Conservation (phyloP, 768 basidiomycete species). For the Candolleomyces eurysporus region DNA sequence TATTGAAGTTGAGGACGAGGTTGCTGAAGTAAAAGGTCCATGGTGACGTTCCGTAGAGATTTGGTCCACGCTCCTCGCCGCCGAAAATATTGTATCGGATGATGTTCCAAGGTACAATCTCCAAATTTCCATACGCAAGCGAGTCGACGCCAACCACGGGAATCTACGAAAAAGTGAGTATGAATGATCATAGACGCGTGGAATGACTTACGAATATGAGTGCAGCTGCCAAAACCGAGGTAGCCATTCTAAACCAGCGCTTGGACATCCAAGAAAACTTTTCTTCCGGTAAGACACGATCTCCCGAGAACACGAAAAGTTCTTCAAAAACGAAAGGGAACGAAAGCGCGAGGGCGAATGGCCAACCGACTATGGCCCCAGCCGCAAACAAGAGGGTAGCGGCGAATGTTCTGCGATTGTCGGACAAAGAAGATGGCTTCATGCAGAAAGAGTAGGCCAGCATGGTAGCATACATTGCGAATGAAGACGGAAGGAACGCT, state of each 20-base stretch:
- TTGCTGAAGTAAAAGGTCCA: slow-evolving; percentile 86
- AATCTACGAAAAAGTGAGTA: slow-evolving; percentile 45
- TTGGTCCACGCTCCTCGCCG: slow-evolving; percentile 74
- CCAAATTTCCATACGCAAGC: slow-evolving; percentile 76
- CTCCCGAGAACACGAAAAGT: slow-evolving; percentile 72
- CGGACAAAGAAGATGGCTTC: slow-evolving; percentile 51
- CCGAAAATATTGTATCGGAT: slow-evolving; percentile 92
- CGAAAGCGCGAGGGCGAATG: slow-evolving; percentile 85
- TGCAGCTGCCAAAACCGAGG: slow-evolving; percentile 51
- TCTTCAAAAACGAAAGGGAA: slow-evolving; percentile 92
- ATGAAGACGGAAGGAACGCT: slow-evolving; percentile 95
- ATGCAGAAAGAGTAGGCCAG: slow-evolving; percentile 74
- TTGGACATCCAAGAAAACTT: slow-evolving; percentile 53
- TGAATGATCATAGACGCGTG: not conserved
- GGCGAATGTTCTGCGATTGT: slow-evolving; percentile 55
- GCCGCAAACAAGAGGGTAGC: slow-evolving; percentile 73
- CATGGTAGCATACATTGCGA: slow-evolving; percentile 87
- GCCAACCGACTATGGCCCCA: slow-evolving; percentile 94
- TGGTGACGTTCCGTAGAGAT: slow-evolving; percentile 90
- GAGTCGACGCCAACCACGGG: slow-evolving; percentile 85
- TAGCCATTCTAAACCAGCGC: slow-evolving; percentile 58
- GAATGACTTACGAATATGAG: slow-evolving; percentile 58
- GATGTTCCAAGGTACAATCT: slow-evolving; percentile 91
- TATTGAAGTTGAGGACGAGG: slow-evolving; percentile 92
- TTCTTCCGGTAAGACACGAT: slow-evolving; percentile 50